Conservation (phyloP, 768 basidiomycete species). For the Boletellus emodensis region DNA sequence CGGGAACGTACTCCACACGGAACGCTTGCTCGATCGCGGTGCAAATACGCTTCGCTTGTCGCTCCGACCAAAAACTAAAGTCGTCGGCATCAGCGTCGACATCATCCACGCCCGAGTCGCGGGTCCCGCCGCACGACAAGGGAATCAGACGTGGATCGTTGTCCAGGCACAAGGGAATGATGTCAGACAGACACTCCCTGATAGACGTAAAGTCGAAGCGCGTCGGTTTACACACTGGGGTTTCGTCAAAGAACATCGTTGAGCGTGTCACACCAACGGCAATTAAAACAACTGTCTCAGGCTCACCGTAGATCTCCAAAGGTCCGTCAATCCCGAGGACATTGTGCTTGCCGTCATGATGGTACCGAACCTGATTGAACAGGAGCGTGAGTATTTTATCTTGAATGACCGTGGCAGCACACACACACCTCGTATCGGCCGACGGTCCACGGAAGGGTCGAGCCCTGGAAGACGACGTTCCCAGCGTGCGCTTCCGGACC, state of each 20-base stretch:
- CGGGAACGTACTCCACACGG: slow-evolving; percentile 81
- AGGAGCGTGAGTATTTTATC: background rate
- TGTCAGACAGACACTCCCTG: slow-evolving; percentile 60
- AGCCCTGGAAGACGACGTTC: slow-evolving; percentile 67
- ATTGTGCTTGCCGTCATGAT: slow-evolving; percentile 97
- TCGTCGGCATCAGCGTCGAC: slow-evolving; percentile 51
- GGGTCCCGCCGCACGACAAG: slow-evolving; percentile 48
- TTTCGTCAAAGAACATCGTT: background rate
- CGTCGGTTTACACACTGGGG: slow-evolving; percentile 64
- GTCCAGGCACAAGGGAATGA: slow-evolving; percentile 86
- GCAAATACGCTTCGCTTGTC: slow-evolving; percentile 88
- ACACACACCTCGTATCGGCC: slow-evolving; percentile 75
- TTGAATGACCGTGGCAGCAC: background rate
- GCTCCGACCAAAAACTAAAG: slow-evolving; percentile 89
- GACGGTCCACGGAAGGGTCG: slow-evolving; percentile 79
- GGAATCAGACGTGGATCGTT: slow-evolving; percentile 82
- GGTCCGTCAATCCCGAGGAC: slow-evolving; percentile 86
- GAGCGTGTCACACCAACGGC: background rate
- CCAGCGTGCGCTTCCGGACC: slow-evolving; percentile 52
- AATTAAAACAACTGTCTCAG: background rate
- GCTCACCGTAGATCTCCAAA: slow-evolving; percentile 83
- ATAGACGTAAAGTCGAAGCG: slow-evolving; percentile 63
- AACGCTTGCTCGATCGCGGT: slow-evolving; percentile 76
- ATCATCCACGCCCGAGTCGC: slow-evolving; percentile 15
- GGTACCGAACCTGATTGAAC: slow-evolving; percentile 68